A percentile compares a stretch with the other conserved stretches of the same genome.
Evolutionary conservation across 495 filamentous ascomycete genomes (phyloP).

Genomic region (Parathielavia hyrcaniae): DNA sequence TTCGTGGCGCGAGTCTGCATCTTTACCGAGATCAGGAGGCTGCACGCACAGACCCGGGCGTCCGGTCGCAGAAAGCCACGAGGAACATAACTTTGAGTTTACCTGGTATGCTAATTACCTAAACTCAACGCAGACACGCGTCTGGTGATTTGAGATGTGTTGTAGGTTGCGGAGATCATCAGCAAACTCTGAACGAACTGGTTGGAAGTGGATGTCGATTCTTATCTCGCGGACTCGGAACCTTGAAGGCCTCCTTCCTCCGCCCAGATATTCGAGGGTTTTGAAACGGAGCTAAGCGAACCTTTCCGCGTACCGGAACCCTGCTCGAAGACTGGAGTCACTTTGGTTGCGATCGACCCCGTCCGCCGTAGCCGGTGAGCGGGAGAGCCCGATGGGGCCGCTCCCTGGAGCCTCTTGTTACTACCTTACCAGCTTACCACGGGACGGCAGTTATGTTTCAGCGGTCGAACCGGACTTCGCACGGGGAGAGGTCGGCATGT

Average conservation of each 20-base stretch:
- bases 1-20: no score
- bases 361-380: conserved; percentile 10
- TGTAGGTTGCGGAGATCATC: no score
- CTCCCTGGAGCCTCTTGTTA: background rate
- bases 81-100: no score
- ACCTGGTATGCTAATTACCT: no score
- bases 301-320: background rate
- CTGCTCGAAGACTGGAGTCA: conserved; percentile 7
- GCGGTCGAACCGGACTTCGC: background rate
- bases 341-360: conserved; percentile 14
- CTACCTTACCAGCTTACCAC: no score
- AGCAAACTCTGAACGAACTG: no score
- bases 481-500: background rate
- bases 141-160: no score
- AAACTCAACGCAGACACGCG: no score
- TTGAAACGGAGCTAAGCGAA: background rate
- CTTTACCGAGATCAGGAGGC: no score
- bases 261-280: background rate
- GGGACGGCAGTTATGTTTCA: background rate
- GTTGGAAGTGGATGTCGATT: background rate
- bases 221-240: background rate
- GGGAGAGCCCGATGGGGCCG: conserved; percentile 4
- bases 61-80: no score
- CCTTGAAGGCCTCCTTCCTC: background rate
- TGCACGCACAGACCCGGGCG: no score